Conservation (phyloP, 2,329 filamentous ascomycete genomes). For the Tolypocladium sp. region DNA sequence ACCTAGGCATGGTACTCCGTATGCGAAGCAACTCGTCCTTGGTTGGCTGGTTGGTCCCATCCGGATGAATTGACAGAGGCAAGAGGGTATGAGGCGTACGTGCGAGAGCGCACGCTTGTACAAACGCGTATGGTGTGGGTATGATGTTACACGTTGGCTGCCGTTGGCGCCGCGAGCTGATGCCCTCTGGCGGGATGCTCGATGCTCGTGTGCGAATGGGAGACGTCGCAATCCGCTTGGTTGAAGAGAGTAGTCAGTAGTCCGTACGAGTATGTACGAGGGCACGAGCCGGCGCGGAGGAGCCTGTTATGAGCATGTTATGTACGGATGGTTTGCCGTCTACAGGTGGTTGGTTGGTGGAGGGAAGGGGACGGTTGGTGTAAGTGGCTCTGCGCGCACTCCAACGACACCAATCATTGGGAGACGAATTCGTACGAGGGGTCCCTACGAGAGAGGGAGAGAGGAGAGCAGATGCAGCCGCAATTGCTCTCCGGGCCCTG, state of each 20-base stretch:
- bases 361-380: neutral
- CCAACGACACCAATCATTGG: neutral
- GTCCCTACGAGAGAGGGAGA: neutral
- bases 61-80: too few relatives aligned
- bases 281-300: neutral
- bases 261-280: neutral
- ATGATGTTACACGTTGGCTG: neutral
- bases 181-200: neutral
- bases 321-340: too few relatives aligned
- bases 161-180: neutral
- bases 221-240: neutral
- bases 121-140: neutral
- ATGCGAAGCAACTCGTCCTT: neutral
- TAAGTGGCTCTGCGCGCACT: neutral
- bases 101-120: too few relatives aligned
- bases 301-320: too few relatives aligned
- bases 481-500: neutral
- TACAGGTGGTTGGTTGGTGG: neutral
- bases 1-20: too few relatives aligned
- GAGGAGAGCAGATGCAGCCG: neutral
- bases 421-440: neutral
- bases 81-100: too few relatives aligned
- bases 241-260: too few relatives aligned
- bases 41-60: neutral
- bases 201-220: neutral